Evolutionary conservation across 805 yeast genomes (phyloP).

Genomic region (Sugiyamaella chiloensis): DNA sequence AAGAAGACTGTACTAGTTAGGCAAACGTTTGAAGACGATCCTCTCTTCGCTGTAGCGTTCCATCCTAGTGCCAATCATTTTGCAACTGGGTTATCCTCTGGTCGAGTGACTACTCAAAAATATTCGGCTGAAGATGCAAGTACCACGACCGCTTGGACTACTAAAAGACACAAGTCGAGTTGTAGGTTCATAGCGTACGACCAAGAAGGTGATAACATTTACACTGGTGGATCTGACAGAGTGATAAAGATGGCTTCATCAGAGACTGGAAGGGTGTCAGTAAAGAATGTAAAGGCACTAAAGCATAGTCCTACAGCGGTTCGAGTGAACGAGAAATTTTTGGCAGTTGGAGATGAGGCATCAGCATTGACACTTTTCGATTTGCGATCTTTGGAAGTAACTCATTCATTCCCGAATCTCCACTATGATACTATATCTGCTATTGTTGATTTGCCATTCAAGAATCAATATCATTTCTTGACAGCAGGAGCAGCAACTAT

Average conservation of each 20-base stretch:
- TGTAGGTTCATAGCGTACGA: slow-evolving; percentile 72
- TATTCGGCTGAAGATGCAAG: slow-evolving; percentile 52
- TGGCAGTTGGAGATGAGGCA: slow-evolving; percentile 55
- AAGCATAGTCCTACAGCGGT: slow-evolving; percentile 28
- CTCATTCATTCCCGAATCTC: slow-evolving; percentile 48
- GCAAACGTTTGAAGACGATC: slow-evolving; percentile 33
- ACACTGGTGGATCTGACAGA: slow-evolving; percentile 75
- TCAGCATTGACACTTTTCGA: slow-evolving; percentile 68
- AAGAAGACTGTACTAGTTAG: slow-evolving; percentile 20
- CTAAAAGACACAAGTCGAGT: slow-evolving; percentile 86
- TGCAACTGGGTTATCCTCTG: slow-evolving; percentile 76
- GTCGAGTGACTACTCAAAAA: slow-evolving; percentile 60
- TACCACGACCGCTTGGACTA: slow-evolving; percentile 57
- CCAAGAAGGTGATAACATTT: slow-evolving; percentile 57
- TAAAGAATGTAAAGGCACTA: slow-evolving; percentile 42
- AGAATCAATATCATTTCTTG: slow-evolving; percentile 73
- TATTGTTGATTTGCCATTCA: slow-evolving; percentile 64
- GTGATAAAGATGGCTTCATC: slow-evolving; percentile 71
- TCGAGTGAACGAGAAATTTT: slow-evolving; percentile 31
- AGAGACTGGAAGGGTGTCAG: slow-evolving; percentile 70
- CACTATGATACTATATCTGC: slow-evolving; percentile 72
- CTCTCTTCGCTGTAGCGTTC: slow-evolving; percentile 67
- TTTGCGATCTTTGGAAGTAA: slow-evolving; percentile 47
- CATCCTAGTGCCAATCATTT: slow-evolving; percentile 71
- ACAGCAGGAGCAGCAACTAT: slow-evolving; percentile 81